phyloP scores from a whole-genome alignment of 108 stramenopile genomes.

The Pseudonitzschia multistriata region DNA sequence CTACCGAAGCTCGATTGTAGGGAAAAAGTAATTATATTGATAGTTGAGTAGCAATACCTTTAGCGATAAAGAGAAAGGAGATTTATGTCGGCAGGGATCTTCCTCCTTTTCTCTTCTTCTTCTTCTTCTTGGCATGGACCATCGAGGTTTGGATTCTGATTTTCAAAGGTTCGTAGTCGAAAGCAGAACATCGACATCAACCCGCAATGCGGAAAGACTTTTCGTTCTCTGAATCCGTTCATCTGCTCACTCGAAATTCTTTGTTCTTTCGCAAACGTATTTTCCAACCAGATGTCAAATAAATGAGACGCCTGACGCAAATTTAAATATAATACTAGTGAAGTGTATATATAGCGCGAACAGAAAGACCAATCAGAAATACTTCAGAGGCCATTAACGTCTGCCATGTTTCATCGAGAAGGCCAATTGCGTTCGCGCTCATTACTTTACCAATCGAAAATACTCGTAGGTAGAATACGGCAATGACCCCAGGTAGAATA shows the following conservation, averaged over 20 bases:
- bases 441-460: too few species aligned
- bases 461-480: too few species aligned
- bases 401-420: not conserved
- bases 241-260: not conserved
- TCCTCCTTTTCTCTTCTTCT: not conserved
- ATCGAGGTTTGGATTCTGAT: not conserved
- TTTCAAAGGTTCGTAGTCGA: not conserved
- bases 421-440: too few species aligned
- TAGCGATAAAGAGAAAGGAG: not conserved
- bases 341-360: not conserved
- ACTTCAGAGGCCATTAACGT: not conserved
- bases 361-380: not conserved
- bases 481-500: too few species aligned
- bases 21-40: not conserved
- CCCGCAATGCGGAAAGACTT: not conserved
- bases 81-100: not conserved
- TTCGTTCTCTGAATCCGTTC: not conserved
- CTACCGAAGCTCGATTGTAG: not conserved
- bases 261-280: not conserved
- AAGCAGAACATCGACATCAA: conserved; percentile 5
- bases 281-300: not conserved
- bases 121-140: conserved; percentile 3
- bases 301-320: conserved; percentile 1
- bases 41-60: not conserved
- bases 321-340: not conserved